phyloP scores from a whole-genome alignment of 2,329 filamentous ascomycete species.

The Fusarium gaditjirri region DNA sequence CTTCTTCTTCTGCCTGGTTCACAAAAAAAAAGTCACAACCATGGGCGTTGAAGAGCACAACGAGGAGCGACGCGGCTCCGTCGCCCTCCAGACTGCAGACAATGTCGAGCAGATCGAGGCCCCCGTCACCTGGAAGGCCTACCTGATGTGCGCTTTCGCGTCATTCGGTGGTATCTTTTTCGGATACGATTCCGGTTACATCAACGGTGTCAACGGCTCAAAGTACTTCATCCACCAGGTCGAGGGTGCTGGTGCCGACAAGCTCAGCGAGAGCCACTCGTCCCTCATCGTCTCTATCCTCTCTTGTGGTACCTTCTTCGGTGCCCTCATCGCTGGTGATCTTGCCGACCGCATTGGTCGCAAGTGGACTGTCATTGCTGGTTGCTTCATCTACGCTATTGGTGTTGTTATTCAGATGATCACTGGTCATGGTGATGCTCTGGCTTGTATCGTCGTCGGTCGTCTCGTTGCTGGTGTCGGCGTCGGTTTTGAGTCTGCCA shows the following conservation, averaged over 20 bases:
- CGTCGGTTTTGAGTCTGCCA: slow-evolving; percentile 40
- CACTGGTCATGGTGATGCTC: slow-evolving; percentile 34
- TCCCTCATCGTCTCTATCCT: slow-evolving; percentile 79
- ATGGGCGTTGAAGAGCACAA: slow-evolving; percentile 42
- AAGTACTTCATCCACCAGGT: slow-evolving; percentile 63
- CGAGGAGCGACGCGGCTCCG: slow-evolving; percentile 41
- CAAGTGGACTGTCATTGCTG: slow-evolving; percentile 76
- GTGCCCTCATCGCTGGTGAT: slow-evolving; percentile 81
- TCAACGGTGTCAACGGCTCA: slow-evolving; percentile 71
- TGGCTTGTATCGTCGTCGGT: slow-evolving; percentile 36
- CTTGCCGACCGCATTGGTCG: slow-evolving; percentile 80
- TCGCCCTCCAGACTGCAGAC: slow-evolving; percentile 55
- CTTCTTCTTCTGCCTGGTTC: slow-evolving; percentile 3
- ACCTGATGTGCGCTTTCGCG: slow-evolving; percentile 75
- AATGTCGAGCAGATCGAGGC: slow-evolving; percentile 73
- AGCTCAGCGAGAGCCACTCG: slow-evolving; percentile 55
- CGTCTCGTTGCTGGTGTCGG: slow-evolving; percentile 38
- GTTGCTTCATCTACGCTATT: slow-evolving; percentile 76
- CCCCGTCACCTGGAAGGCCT: slow-evolving; percentile 75
- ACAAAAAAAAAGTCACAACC: neutral
- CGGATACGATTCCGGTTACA: slow-evolving; percentile 82
- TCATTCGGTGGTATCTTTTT: slow-evolving; percentile 81
- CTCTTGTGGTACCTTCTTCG: slow-evolving; percentile 81
- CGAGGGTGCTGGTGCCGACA: slow-evolving; percentile 52
- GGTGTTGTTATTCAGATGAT: slow-evolving; percentile 63